These are phyloP conservation scores for Malbranchea cinnamomea DNA, from an alignment of 2,329 filamentous ascomycete genomes.

Conservation along the genomic window DNA sequence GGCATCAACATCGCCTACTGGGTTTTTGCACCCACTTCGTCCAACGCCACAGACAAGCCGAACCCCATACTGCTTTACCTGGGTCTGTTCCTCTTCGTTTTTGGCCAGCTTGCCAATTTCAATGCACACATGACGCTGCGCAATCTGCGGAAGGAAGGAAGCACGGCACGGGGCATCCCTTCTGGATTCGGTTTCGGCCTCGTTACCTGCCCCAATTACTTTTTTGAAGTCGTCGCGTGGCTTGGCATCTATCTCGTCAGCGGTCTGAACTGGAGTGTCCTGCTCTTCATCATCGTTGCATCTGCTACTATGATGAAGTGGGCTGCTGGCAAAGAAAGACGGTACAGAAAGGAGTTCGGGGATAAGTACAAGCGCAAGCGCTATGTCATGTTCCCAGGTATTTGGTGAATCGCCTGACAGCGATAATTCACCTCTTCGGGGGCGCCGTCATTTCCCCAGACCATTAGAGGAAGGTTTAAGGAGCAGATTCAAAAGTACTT, in stretches of 20 bases:
- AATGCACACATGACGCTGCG: slow-evolving; percentile 66
- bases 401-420: too few relatives aligned
- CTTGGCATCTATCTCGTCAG: slow-evolving; percentile 64
- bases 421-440: neutral
- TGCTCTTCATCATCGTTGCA: slow-evolving; percentile 61
- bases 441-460: neutral
- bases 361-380: slow-evolving; percentile 94
- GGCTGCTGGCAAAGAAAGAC: slow-evolving; percentile 82
- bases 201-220: slow-evolving; percentile 95
- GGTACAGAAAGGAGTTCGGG: slow-evolving; percentile 80
- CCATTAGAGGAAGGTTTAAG: neutral
- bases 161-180: slow-evolving; percentile 78
- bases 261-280: slow-evolving; percentile 57
- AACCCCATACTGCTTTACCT: slow-evolving; percentile 45
- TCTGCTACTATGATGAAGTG: slow-evolving; percentile 68
- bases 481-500: too few relatives aligned
- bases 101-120: slow-evolving; percentile 70
- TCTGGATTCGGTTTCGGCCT: slow-evolving; percentile 66
- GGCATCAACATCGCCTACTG: slow-evolving; percentile 71
- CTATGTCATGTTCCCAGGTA: slow-evolving; percentile 63
- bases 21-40: slow-evolving; percentile 63
- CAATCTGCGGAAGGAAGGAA: slow-evolving; percentile 60
- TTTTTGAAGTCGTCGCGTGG: slow-evolving; percentile 85
- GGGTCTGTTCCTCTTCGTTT: slow-evolving; percentile 56
- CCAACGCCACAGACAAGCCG: slow-evolving; percentile 40